Conservation (phyloP, 441 rosid genomes). For the Gossypium lobatum region DNA sequence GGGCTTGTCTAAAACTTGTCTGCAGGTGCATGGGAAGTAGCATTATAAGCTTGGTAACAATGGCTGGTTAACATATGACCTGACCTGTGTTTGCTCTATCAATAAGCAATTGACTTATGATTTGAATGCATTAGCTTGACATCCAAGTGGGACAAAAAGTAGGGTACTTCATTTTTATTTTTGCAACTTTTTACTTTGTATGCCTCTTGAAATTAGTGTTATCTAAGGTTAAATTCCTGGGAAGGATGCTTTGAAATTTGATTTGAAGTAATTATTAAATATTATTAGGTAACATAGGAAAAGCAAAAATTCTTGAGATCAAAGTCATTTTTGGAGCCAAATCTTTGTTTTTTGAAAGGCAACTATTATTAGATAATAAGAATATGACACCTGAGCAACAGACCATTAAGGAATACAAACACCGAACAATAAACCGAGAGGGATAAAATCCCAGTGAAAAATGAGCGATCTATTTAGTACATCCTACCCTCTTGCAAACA, state of each 20-base stretch:
- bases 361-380: not conserved
- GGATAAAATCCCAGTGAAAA: not conserved
- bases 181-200: not conserved
- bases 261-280: not conserved
- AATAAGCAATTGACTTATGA: not conserved
- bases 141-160: not conserved
- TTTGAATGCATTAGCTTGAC: constrained; percentile 1
- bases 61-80: constrained; percentile 1
- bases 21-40: not conserved
- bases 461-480: not conserved
- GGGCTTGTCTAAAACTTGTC: not conserved
- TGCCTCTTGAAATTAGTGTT: not conserved
- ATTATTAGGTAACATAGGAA: not conserved
- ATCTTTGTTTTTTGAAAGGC: not conserved
- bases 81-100: not conserved
- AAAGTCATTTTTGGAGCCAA: not conserved
- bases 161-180: not conserved
- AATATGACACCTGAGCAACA: not conserved
- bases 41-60: not conserved
- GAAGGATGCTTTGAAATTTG: not conserved
- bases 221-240: not conserved
- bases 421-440: not conserved
- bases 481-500: not conserved
- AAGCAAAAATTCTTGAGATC: not conserved
- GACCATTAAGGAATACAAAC: not conserved